Evolutionary conservation across 192 early-diverging fungal species (phyloP).

Genomic region (Geranomyces variabilis): DNA sequence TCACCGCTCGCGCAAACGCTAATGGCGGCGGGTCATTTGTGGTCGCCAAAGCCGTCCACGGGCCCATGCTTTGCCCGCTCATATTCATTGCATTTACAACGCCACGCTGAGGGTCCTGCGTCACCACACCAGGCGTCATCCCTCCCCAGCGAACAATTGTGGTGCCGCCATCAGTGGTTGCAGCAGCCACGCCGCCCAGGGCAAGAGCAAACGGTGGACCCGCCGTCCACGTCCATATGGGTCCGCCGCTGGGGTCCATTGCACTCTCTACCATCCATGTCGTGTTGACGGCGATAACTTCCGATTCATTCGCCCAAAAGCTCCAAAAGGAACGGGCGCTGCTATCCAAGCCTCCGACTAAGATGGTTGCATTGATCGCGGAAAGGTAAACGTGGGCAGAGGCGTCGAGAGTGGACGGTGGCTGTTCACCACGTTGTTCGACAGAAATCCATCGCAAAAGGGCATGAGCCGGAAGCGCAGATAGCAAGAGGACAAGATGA

Average conservation of each 20-base stretch:
- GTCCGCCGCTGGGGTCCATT: neutral
- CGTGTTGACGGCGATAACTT: no score
- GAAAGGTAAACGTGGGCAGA: neutral
- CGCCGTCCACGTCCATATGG: neutral
- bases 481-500: neutral
- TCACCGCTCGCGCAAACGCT: neutral
- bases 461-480: neutral
- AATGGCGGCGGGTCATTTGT: neutral
- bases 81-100: neutral
- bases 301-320: no score
- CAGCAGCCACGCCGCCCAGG: neutral
- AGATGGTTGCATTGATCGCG: neutral
- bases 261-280: no score
- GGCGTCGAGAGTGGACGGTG: neutral
- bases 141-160: conserved; percentile 1
- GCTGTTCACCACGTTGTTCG: neutral
- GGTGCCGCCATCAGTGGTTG: neutral
- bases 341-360: neutral
- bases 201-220: neutral
- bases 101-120: neutral
- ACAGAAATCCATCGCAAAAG: conserved; percentile 3
- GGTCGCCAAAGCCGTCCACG: neutral
- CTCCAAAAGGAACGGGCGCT: no score
- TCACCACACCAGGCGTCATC: neutral
- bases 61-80: neutral